Evolutionary conservation across 345 rosid genomes (phyloP), one percentile per base, ranked within the genome.

Genomic region (Ailanthus altissimus): DNA sequence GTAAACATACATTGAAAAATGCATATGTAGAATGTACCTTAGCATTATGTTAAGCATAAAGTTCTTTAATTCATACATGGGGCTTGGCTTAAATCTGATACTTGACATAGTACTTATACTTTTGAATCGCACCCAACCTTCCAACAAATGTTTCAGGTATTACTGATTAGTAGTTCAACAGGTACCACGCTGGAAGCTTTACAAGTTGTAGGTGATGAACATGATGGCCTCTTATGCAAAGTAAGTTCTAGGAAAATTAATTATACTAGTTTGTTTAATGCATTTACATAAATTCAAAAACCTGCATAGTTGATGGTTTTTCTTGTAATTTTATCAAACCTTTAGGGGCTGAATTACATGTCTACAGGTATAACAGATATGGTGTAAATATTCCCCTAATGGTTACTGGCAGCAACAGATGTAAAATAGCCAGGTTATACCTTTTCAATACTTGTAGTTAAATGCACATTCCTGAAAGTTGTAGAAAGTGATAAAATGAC

Each of bases 111-210:
- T 60, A 32, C 38, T 32, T 32, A 32, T 32, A 50, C 21, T 74
- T 79, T 50, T 58, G 38, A 53, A 11, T 56, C 49, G 20, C 46
- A 26, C 58, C 51, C 62, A 53, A 60, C 47, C 25, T 79, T 70
- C 25, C 73, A 50, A 59, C 56, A 65, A 76, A 76, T 76, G 70
- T 70, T 74, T 70, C 86, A 96, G 98, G 98, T 96, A 40, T 84
- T 96, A 69, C 70, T 93, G 57, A 96, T 92, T 80, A 98, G 98
- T 77, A 97, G 98, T 78, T 96, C 99, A 77, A 96, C 98, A 36
- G 98, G 99, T 80, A 91, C 99, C 47, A 93, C 93, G 98, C 93
- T 96, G 77, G 99, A 90, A 90, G 92, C 97, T 45, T 81, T 96
- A 71, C 88, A 96, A 78, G 99, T 96, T 81, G 86, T 92, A 61